Conservation (phyloP, 73 alveolate genomes). For the Paramecium pentaurelia region DNA sequence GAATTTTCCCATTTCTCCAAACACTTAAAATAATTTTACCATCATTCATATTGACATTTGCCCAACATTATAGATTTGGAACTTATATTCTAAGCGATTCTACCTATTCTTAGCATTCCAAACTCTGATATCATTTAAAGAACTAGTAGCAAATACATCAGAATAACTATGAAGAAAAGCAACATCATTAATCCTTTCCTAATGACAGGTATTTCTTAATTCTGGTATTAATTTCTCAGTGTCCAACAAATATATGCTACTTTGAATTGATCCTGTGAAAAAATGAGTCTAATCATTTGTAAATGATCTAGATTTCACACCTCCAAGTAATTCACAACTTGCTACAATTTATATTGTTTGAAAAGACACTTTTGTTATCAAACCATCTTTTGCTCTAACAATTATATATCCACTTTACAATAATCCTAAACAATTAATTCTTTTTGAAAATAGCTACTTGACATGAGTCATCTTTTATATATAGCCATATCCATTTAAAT, state of each 20-base stretch:
- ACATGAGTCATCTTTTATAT: constrained; percentile 87
- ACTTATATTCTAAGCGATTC: constrained; percentile 92
- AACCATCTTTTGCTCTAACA: constrained; percentile 95
- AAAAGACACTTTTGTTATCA: constrained; percentile 83
- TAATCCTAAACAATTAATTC: constrained; percentile 73
- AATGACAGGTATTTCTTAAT: constrained; percentile 95
- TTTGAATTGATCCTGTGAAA: constrained; percentile 89
- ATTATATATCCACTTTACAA: constrained; percentile 88
- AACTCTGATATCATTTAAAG: constrained; percentile 91
- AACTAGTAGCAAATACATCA: constrained; percentile 96
- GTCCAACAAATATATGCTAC: constrained; percentile 83
- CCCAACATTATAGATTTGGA: constrained; percentile 92
- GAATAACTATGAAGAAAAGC: constrained; percentile 84
- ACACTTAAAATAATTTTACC: constrained; percentile 92
- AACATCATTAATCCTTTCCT: constrained; percentile 90
- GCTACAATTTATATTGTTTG: constrained; percentile 72
- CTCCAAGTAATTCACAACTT: constrained; percentile 86
- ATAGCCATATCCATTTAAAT: constrained; percentile 76
- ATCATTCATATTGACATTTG: constrained; percentile 78
- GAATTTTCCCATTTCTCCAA: constrained; percentile 96
- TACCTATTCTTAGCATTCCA: constrained; percentile 91
- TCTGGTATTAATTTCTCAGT: constrained; percentile 87
- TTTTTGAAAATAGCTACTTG: constrained; percentile 77
- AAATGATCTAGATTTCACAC: constrained; percentile 86
- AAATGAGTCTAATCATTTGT: constrained; percentile 93